Conservation (phyloP, 2,329 filamentous ascomycete species). For the Fusarium mangiferae region DNA sequence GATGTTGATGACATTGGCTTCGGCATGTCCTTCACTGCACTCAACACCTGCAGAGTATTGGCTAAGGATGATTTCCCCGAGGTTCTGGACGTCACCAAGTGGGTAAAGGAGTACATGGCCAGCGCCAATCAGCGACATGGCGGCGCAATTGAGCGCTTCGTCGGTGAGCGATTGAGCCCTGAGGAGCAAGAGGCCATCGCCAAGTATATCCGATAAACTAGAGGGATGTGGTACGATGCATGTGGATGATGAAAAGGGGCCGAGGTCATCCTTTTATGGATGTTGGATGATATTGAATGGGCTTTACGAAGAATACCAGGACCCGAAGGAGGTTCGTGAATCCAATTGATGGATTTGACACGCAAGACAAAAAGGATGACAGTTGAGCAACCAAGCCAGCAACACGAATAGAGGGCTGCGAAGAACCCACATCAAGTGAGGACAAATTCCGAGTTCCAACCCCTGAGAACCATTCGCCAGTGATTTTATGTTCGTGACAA, state of each 20-base stretch:
- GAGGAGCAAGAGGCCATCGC: conserved; percentile 67
- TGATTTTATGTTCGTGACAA: neutral
- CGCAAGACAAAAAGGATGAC: conserved; percentile 1
- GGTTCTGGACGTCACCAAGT: conserved; percentile 81
- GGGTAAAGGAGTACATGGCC: conserved; percentile 83
- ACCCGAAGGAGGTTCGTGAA: conserved; percentile 7
- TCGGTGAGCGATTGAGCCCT: conserved; percentile 74
- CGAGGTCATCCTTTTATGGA: neutral
- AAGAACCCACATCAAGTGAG: neutral
- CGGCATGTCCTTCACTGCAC: conserved; percentile 90
- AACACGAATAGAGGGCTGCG: conserved; percentile 10
- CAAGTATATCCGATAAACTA: conserved; percentile 58
- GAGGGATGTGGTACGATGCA: neutral
- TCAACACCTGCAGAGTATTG: conserved; percentile 87
- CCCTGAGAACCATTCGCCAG: neutral
- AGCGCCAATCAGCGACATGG: conserved; percentile 78
- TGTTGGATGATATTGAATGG: neutral
- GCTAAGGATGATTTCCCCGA: conserved; percentile 86
- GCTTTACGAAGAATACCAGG: conserved; percentile 33
- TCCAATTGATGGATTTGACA: conserved; percentile 11
- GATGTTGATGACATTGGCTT: conserved; percentile 97
- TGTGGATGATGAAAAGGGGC: conserved; percentile 7
- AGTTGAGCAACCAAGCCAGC: neutral
- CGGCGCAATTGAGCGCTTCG: conserved; percentile 77
- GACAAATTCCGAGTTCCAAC: neutral